Base-by-base conservation (phyloP, 2,329 filamentous ascomycete genomes). In the Hypoxylon sp. region DNA sequence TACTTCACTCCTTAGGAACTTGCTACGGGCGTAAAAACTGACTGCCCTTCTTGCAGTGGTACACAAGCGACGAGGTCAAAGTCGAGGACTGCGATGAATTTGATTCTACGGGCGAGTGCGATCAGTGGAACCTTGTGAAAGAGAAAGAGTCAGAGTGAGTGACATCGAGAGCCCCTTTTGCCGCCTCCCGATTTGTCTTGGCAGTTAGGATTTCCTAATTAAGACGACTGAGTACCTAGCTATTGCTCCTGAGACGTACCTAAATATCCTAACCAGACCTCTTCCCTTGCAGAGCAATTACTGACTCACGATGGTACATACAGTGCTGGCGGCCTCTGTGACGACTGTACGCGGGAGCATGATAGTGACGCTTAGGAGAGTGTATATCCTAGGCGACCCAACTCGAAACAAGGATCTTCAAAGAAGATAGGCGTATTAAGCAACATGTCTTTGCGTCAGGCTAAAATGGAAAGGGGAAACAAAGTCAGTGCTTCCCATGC, bases 41-140 rank as follows among this genome's bases (percentile, higher is more conserved):
- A 69, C 48, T 51, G 14, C n/a, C 55, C 44, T 28, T 55, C 11
- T 38, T 53, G 44, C 20, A 69, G 61, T 76, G 74, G 74, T 76
- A 76, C 61, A 76, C 74, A 5, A 76, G 74, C 55, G 74, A 76
- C 66, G 72, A 72, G 63, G 74, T 76, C 64, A 74, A 73, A 59
- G 56, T 71, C 8, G 58, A 63, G 52, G 72, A 76, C 46, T 76
- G 74, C 54, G 69, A 71, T 24, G 58, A 45, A n/a, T 74, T 71
- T 46, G 45, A 60, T 30, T 53, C 52, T 18, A 72, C 38, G 5
- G 73, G 73, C 38, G 53, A 59, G 8, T 76, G 74, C 40, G 68
- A 72, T 6, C 64, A 69, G 53, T 71, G 32, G 45, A 32, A 71
- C 22, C 7, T 73, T 26, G 68, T 72, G 28, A 62, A 68, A 48